Conservation (phyloP, 805 yeast species). For the Yarrowia hollandica region DNA sequence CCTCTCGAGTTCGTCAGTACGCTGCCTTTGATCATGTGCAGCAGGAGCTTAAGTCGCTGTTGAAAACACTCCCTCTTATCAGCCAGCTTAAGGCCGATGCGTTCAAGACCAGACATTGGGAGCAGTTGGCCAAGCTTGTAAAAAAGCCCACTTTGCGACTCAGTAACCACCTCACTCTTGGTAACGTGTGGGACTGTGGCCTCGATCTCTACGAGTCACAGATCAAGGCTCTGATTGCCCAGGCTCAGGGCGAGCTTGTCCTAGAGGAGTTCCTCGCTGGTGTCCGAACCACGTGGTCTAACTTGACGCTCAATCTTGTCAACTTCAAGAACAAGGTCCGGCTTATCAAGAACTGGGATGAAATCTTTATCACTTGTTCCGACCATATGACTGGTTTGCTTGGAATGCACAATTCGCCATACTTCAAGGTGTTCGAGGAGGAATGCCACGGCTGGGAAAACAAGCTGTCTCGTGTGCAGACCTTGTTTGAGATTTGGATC, state of each 20-base stretch:
- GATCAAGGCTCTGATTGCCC: conserved; percentile 53
- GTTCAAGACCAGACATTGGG: conserved; percentile 70
- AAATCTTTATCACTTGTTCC: conserved; percentile 55
- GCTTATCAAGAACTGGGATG: conserved; percentile 69
- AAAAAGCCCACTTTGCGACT: conserved; percentile 17
- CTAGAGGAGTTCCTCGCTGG: conserved; percentile 57
- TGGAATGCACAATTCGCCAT: conserved; percentile 71
- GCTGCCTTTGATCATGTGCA: conserved; percentile 66
- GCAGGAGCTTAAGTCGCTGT: conserved; percentile 45
- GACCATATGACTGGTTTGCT: conserved; percentile 62
- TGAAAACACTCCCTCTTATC: conserved; percentile 46
- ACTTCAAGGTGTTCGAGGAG: conserved; percentile 59
- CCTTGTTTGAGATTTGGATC: conserved; percentile 67
- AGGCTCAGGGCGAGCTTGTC: conserved; percentile 71
- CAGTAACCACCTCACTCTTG: conserved; percentile 46
- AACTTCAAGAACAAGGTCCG: conserved; percentile 53
- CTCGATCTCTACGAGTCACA: conserved; percentile 48
- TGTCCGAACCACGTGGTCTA: conserved; percentile 59
- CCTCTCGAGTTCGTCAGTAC: conserved; percentile 62
- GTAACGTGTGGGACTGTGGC: conserved; percentile 62
- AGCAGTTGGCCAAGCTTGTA: conserved; percentile 45
- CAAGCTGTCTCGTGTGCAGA: conserved; percentile 52
- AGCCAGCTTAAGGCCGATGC: conserved; percentile 55
- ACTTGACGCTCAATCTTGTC: conserved; percentile 52
- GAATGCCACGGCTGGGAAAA: conserved; percentile 57